Conservation (phyloP, 2,329 filamentous ascomycete species). For the Lachnellula occidentalis region DNA sequence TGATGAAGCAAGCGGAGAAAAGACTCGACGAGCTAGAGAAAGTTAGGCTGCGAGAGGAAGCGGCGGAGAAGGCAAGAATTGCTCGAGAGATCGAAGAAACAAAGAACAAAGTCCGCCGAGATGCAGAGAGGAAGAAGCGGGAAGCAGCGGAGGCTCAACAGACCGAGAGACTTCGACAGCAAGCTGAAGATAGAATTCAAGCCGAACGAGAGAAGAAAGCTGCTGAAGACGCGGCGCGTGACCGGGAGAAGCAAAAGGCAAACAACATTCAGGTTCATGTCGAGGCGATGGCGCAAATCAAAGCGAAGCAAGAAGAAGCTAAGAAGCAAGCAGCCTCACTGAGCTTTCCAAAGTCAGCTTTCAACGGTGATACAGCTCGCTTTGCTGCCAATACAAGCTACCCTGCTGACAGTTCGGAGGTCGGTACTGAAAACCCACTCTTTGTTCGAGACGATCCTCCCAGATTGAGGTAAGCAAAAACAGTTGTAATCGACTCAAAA, state of each 20-base stretch:
- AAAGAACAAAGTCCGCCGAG: neutral
- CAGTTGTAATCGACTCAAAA: neutral
- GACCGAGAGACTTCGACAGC: neutral
- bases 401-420: neutral
- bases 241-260: constrained; percentile 1
- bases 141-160: neutral
- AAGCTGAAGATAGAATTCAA: neutral
- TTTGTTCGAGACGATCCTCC: neutral
- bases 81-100: neutral
- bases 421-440: neutral
- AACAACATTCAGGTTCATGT: constrained; percentile 5
- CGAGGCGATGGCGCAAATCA: constrained; percentile 7
- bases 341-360: constrained; percentile 7
- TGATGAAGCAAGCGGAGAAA: neutral
- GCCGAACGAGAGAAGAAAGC: neutral
- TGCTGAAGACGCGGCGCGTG: neutral
- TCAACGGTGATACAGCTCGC: neutral
- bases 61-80: neutral
- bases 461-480: neutral
- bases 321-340: constrained; percentile 15
- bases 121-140: neutral
- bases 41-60: neutral
- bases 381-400: neutral
- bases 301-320: constrained; percentile 13
- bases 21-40: neutral